Base-by-base conservation (phyloP, 1,139 yeast species). In the Ogataea hybrid region DNA sequence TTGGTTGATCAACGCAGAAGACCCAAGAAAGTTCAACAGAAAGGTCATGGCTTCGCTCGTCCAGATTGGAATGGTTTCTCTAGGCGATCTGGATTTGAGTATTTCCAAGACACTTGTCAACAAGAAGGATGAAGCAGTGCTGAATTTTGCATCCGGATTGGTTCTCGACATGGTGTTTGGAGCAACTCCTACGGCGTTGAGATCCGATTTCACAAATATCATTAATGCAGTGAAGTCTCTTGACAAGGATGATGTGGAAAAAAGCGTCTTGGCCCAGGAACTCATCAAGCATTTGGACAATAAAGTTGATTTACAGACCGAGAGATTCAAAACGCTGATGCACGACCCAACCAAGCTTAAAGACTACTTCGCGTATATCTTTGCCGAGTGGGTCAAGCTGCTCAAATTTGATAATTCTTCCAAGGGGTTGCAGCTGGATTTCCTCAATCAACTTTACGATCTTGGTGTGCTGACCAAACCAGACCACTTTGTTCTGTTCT, bases 1-100 rank as follows among this genome's bases (percentile, higher is more conserved):
- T 78, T 92, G 97, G 97, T 73, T 94, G 49, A 82, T 90, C 21
- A 86, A 86, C 61, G 87, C 95, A 1, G 81, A 85, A 25, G 97
- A 92, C 60, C 87, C 84, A 57, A 77, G 96, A 46, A 89, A 89
- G 62, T 86, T 82, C 63, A 87, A 90, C 62, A 77, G 79, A 44
- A 81, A 84, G 6, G 95, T 90, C 4, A 81, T 92, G 57, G 69
- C 90, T 1, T 69, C 92, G 40, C 73, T 92, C 57, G 41, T 61
- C 32, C 75, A 80, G 49, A 84, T 85, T 23, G 88, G 88, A 44
- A 71, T 94, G 47, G 81, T 92, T 28, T 76, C 84, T 34, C 80
- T 95, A 2, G 69, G 79, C 12, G 95, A 88, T 56, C 70, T 92
- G 41, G 97, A 92, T 61, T 71, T 77, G 9, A 81, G 89, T 18